A percentile compares a stretch with the other conserved stretches of the same genome.
Evolutionary conservation across 306 rosid genomes (phyloP).

Genomic region (Trichosanthes cucumerina): DNA sequence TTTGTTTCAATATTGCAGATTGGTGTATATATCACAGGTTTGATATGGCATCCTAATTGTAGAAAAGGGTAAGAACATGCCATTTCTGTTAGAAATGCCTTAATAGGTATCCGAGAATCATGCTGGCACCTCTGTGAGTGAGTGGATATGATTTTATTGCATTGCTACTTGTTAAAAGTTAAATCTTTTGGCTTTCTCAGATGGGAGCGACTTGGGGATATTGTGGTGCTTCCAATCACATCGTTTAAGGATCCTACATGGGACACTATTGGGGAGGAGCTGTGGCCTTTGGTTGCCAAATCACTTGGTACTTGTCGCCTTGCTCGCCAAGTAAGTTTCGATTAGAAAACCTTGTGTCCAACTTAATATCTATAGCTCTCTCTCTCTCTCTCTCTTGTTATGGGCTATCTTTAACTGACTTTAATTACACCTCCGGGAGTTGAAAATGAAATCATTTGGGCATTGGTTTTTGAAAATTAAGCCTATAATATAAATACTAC

Average conservation of each 20-base stretch:
- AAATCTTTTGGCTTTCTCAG: conserved; percentile 30
- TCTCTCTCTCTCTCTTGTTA: not conserved
- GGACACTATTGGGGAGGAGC: conserved; percentile 54
- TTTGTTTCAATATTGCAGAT: conserved; percentile 3
- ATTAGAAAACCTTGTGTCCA: not conserved
- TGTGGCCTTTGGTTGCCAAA: conserved; percentile 68
- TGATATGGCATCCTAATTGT: not conserved
- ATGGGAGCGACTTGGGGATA: conserved; percentile 83
- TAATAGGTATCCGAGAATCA: not conserved
- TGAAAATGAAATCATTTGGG: not conserved
- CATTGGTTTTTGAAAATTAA: no score
- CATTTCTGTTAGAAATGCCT: not conserved
- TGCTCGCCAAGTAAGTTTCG: conserved; percentile 64
- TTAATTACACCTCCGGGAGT: not conserved
- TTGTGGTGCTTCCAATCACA: conserved; percentile 61
- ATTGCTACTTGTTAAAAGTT: conserved; percentile 6
- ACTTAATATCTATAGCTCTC: not conserved
- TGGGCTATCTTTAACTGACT: not conserved
- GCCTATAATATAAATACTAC: no score
- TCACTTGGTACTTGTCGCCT: conserved; percentile 64
- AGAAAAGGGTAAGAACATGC: not conserved
- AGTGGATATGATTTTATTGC: not conserved
- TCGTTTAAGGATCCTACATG: conserved; percentile 65
- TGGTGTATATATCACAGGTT: conserved; percentile 1
- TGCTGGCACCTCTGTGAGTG: not conserved